Base-by-base conservation (phyloP, 306 rosid species). In the Heteromeles arbutifolia region DNA sequence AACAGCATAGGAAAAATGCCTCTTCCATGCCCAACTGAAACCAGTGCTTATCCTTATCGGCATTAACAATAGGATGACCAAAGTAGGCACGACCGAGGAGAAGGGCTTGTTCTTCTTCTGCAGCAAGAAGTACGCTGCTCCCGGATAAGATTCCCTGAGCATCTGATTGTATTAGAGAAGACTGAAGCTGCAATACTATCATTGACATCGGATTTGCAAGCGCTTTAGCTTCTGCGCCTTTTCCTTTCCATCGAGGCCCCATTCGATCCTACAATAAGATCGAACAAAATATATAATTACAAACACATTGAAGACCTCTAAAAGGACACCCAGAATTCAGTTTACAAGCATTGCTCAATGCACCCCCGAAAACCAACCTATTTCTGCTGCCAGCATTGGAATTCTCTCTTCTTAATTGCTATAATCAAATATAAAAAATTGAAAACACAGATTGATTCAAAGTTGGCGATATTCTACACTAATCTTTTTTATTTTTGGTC, bases 171-270 rank as follows among this genome's bases (percentile, higher is more conserved):
- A 78, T 76, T 59, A 88, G 77, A 76, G 92, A 90, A 52, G 84
- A 83, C 71, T 82, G 91, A 65, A 92, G 94, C 59, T 85, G 76
- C 50, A 75, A 77, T 65, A 87, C 77, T n/a, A 85, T 82, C 58
- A 77, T 83, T 69, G 94, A 90, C 91, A 90, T 83, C 73, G 98
- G 98, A 64, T 89, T 91, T 34, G 81, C 84, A 19, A 84, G 81
- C 18, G 95, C 90, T 78, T 81, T 88, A 24, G 91, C 90, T 74
- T 87, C 92, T 61, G 90, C 83, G 29, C 82, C 88, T 29, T 89
- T 89, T 72, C 90, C 98, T 84, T 92, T 92, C 98, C 98, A 90
- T 86, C 94, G 86, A 6, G 91, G 89, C 31, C 82, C 88, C 92
- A 92, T 90, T 66, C 24, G 56, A 41, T 19, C 50, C 77, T 61